Conservation (phyloP, 2,329 filamentous ascomycete species). For the Gliomastix tumulicola region DNA sequence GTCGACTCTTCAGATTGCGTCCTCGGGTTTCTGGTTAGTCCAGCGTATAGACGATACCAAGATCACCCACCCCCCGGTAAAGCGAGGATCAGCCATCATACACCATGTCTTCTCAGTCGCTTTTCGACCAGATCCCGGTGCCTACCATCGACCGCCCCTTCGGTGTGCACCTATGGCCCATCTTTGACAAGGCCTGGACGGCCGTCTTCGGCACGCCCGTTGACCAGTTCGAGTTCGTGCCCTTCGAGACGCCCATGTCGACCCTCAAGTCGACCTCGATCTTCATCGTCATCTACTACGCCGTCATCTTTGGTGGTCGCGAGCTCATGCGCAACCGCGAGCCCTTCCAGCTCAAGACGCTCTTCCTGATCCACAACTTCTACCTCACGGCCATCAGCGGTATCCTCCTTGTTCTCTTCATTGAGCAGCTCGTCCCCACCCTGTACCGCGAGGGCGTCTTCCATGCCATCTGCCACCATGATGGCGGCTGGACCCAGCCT, state of each 20-base stretch:
- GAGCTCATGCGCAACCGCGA: constrained; percentile 85
- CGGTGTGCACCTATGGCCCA: constrained; percentile 84
- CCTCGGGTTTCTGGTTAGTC: too few relatives aligned
- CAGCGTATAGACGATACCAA: too few relatives aligned
- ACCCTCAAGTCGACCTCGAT: constrained; percentile 77
- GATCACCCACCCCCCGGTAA: too few relatives aligned
- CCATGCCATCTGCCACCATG: constrained; percentile 71
- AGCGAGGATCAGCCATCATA: too few relatives aligned
- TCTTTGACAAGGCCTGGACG: constrained; percentile 85
- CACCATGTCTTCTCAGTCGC: constrained; percentile 31
- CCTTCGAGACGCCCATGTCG: constrained; percentile 80
- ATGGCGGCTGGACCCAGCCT: constrained; percentile 90
- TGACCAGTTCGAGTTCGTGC: constrained; percentile 77
- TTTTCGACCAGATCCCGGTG: constrained; percentile 52
- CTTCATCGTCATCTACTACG: constrained; percentile 83
- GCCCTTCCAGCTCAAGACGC: constrained; percentile 76
- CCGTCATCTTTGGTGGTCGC: constrained; percentile 86
- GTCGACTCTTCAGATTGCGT: too few relatives aligned
- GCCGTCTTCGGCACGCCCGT: constrained; percentile 72
- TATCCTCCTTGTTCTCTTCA: constrained; percentile 73
- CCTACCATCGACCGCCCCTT: constrained; percentile 90
- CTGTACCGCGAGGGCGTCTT: constrained; percentile 77
- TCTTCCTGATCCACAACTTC: constrained; percentile 97
- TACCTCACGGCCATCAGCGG: constrained; percentile 82
- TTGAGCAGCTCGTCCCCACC: constrained; percentile 85